Percentiles rank a stretch among this genome's conserved stretches.
These are phyloP conservation scores for Volvox africanus DNA, from an alignment of 139 green algal species.

Conservation along the genomic window DNA sequence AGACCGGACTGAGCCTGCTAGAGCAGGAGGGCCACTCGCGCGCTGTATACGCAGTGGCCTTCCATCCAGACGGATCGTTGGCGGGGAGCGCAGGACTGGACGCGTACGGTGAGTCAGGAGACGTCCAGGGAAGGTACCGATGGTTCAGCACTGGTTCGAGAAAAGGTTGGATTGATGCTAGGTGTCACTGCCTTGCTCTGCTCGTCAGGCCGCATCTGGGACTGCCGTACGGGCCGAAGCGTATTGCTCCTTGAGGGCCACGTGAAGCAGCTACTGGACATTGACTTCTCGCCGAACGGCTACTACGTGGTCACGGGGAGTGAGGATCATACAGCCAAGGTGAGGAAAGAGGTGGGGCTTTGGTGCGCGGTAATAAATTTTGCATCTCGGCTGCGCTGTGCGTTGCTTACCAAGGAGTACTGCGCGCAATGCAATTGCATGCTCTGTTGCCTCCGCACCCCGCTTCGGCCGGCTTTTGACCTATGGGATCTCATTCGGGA, in stretches of 20 bases:
- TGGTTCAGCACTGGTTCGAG: no score
- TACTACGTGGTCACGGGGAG: constrained; percentile 80
- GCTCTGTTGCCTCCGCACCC: no score
- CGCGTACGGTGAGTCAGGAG: constrained; percentile 67
- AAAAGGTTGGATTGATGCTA: no score
- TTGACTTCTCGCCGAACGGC: constrained; percentile 93
- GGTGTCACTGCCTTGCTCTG: no score
- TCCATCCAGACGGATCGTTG: constrained; percentile 91
- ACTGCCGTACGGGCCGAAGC: constrained; percentile 89
- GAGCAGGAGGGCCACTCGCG: constrained; percentile 98
- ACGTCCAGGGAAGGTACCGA: no score
- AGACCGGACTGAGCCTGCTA: constrained; percentile 85
- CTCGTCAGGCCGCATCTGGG: constrained; percentile 86
- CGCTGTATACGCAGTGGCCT: constrained; percentile 92
- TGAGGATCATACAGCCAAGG: constrained; percentile 85
- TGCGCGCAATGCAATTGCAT: no score
- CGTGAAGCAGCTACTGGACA: constrained; percentile 86
- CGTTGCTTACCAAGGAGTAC: no score
- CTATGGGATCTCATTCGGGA: no score
- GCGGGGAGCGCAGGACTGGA: constrained; percentile 86
- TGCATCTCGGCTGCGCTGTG: no score
- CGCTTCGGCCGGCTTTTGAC: no score
- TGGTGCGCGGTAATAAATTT: no score
- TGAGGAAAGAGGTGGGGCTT: not conserved
- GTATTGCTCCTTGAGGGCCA: constrained; percentile 91